Base-by-base conservation (phyloP, 2,329 filamentous ascomycete genomes). In the Nakataea oryzae region DNA sequence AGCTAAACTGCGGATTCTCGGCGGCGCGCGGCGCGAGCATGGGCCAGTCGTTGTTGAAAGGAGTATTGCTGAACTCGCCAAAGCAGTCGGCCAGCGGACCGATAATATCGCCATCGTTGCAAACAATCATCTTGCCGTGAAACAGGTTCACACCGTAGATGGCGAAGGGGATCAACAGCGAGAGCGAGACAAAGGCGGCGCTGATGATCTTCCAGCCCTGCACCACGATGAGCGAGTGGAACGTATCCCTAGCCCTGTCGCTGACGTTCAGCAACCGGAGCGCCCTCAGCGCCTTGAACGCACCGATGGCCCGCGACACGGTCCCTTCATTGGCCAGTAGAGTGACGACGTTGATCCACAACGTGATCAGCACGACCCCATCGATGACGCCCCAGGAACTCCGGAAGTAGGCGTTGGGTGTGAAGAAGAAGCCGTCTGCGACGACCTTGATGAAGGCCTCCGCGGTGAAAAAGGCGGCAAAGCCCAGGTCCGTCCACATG, bases 321-420 rank as follows among this genome's bases (percentile, higher is more conserved):
- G 88, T 87, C 55, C 91, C 91, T 66, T 96, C 89, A 62, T 92
- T 87, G 69, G 84, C 83, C 61, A 99, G 80, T 1, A 93, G 86
- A 0, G 93, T 95, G 58, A 87, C 79, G 59, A 99, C 91, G 69
- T 96, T 97, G 71, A 97, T 88, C 93, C 95, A 97, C 11, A 99
- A 83, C 0, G 95, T 97, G 62, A 96, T 78, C 61, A 99, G 79
- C 66, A 99, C 95, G 57, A 97, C 75, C 0, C 89, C 91, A 71
- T 99, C 95, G 66, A 99, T 97, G 65, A 96, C 87, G 8, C 95
- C 96, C 95, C 95, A 99, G 0, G 93, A 93, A 70, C 93, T 93
- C 69, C 95, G 87, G 72, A 97, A 91, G 72, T 96, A 99, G 3
- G 96, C 96, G 74, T 99, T 97, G 0, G 95, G 95, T 0, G 95